Evolutionary conservation across 108 stramenopile species (phyloP), one percentile per base, ranked within the genome.

Genomic region (Discostella pseudostelligera): DNA sequence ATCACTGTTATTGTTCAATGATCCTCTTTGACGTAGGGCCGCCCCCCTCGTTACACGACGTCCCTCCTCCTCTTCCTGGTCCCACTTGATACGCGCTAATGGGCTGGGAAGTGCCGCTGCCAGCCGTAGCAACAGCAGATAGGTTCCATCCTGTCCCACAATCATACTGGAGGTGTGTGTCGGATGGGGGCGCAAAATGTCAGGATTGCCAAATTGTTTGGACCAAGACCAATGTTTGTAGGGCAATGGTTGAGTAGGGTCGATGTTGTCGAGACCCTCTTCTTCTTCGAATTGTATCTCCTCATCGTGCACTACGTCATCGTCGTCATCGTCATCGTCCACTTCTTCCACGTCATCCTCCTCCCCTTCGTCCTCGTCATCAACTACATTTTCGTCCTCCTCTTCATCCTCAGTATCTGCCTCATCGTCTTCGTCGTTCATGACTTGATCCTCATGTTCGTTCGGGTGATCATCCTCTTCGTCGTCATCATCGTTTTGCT

Each of bases 141-240:
- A 76, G 2, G 74, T 63, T n/a, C 74, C 74, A 36, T 76, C 74
- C 62, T 76, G 67, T 45, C 74, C 74, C 10, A 76, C 74, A 24
- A 76, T 59, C 74, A 76, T 76, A 55, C 67, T 67, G 4, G 74
- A 76, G 1, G 57, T 58, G 24, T 68, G 74, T 2, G 74, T 68
- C 3, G 74, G 67, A 58, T 76, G 67, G 17, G 74, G 74, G 21
- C 67, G 61, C 26, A 76, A 45, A 22, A 76, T 76, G 8, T 67
- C 32, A 7, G 74, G 74, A 45, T 76, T 76, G 26, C 74, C 74
- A 24, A 57, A 76, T 43, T 76, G 74, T 40, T 56, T 54, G 39
- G 74, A 76, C 74, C 74, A 76, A 8, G 74, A 68, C 74, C 74
- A 76, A 25, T 54, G 39, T 63, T 76, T 76, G 74, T 76, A 76